These are phyloP conservation scores for Tylopilus plumbeoviolaceoides DNA, from an alignment of 768 basidiomycete species.

Conservation along the genomic window DNA sequence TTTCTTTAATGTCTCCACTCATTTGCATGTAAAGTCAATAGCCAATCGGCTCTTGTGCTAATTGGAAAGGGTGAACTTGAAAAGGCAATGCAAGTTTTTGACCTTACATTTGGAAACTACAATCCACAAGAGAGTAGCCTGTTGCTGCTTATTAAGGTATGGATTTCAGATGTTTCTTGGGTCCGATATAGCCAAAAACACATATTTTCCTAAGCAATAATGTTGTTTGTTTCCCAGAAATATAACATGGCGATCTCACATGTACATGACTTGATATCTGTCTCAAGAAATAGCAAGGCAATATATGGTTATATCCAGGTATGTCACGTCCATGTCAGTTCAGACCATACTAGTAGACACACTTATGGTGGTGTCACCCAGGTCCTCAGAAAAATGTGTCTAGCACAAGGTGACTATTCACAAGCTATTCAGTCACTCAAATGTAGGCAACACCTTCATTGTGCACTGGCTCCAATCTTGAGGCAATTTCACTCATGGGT, in stretches of 20 bases:
- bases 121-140: no score
- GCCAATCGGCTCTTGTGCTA: no score
- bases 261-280: neutral
- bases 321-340: no score
- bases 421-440: neutral
- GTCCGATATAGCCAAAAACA: no score
- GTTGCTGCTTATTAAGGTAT: no score
- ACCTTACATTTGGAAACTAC: no score
- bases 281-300: neutral
- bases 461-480: neutral
- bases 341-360: neutral
- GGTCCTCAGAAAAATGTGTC: slow-evolving; percentile 1
- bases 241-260: slow-evolving; percentile 1
- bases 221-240: neutral
- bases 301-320: slow-evolving; percentile 4
- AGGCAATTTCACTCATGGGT: neutral
- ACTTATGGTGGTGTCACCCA: neutral
- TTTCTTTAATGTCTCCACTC: no score
- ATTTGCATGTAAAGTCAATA: neutral
- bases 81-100: no score
- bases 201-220: no score
- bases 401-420: neutral
- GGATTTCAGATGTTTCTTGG: no score
- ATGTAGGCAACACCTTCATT: neutral
- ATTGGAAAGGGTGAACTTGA: no score